These are phyloP conservation scores for Zoysia matrella DNA, from an alignment of 202 grass and related monocot genomes.

Conservation along the genomic window DNA sequence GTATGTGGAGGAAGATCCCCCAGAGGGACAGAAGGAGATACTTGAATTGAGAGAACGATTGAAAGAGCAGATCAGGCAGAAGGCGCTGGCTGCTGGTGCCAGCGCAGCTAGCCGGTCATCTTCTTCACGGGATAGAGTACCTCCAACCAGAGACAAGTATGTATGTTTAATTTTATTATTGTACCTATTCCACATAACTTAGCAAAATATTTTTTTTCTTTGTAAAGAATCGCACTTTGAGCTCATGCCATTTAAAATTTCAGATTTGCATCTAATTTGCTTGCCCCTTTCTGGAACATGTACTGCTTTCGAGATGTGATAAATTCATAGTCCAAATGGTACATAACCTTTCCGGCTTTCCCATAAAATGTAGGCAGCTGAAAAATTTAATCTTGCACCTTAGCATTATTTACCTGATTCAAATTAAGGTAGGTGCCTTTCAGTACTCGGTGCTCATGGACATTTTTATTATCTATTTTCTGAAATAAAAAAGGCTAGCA, in stretches of 20 bases:
- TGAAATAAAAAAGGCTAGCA: not conserved
- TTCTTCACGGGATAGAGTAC: constrained; percentile 55
- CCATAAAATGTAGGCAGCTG: constrained; percentile 7
- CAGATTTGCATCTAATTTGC: not conserved
- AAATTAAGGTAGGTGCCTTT: not conserved
- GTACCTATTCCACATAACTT: constrained; percentile 15
- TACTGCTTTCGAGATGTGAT: not conserved
- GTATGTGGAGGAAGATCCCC: constrained; percentile 51
- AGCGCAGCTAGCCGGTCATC: constrained; percentile 40
- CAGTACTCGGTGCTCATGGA: not conserved
- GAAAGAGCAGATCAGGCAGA: constrained; percentile 67
- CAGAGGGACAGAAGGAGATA: constrained; percentile 71
- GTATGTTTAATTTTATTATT: constrained; percentile 18
- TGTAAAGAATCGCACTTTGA: not conserved
- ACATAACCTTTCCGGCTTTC: not conserved
- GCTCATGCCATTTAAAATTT: not conserved
- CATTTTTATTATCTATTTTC: not conserved
- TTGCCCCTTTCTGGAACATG: not conserved
- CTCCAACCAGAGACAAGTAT: constrained; percentile 52
- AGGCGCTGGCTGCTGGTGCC: constrained; percentile 47
- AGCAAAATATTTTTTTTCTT: not conserved
- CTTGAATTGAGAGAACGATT: constrained; percentile 70
- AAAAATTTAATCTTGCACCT: constrained; percentile 8
- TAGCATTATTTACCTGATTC: not conserved
- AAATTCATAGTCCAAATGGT: not conserved